Conservation (phyloP, 805 yeast genomes). For the Candida schatavii region DNA sequence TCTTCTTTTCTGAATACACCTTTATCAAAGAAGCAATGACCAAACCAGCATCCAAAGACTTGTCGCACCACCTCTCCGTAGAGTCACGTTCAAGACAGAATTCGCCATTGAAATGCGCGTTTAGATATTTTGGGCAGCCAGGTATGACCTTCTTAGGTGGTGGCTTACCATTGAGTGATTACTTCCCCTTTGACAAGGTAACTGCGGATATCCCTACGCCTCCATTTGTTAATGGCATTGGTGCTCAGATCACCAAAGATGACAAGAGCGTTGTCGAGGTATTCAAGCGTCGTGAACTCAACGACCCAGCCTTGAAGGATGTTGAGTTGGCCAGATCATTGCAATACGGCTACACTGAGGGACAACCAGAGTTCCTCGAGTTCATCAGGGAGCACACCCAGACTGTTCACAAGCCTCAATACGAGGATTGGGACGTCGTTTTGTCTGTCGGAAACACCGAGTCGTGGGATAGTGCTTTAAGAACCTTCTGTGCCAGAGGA, state of each 20-base stretch:
- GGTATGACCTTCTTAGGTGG: constrained; percentile 89
- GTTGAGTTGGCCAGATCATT: constrained; percentile 80
- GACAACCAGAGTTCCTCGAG: constrained; percentile 65
- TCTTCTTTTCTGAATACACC: no score
- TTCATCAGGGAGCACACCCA: constrained; percentile 78
- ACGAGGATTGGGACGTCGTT: constrained; percentile 66
- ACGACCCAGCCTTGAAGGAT: constrained; percentile 33
- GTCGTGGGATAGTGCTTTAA: constrained; percentile 77
- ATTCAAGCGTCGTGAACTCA: constrained; percentile 28
- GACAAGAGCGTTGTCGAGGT: constrained; percentile 43
- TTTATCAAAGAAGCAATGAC: no score
- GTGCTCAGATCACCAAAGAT: constrained; percentile 49
- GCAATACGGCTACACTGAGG: constrained; percentile 87
- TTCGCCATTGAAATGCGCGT: constrained; percentile 81
- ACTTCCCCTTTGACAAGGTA: constrained; percentile 87
- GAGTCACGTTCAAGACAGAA: constrained; percentile 76
- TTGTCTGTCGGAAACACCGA: constrained; percentile 86
- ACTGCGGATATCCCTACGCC: constrained; percentile 71
- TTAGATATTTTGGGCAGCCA: constrained; percentile 71
- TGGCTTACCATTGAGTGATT: constrained; percentile 87
- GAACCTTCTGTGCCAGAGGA: constrained; percentile 74
- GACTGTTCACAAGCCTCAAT: constrained; percentile 43
- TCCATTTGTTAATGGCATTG: constrained; percentile 78
- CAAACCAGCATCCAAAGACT: constrained; percentile 55
- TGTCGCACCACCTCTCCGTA: constrained; percentile 68